Percentiles rank a stretch among this genome's conserved stretches.
Conservation (phyloP, 2,329 filamentous ascomycete species). For the Dactylellina haptotyla region DNA sequence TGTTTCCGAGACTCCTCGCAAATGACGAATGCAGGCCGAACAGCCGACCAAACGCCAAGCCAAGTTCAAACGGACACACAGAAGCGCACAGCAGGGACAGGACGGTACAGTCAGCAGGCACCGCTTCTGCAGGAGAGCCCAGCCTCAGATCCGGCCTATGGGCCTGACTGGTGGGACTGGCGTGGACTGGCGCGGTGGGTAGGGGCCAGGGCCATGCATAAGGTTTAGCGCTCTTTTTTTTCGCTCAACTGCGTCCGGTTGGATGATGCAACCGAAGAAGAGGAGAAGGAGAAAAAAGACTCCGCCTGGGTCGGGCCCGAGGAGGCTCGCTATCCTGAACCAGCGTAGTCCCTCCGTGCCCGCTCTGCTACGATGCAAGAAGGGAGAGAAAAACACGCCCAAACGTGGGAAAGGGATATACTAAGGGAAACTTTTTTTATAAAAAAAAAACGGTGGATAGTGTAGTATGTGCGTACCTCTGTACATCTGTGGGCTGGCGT, state of each 20-base stretch:
- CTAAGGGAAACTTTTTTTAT: neutral
- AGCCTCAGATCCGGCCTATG: neutral
- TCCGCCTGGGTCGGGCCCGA: conserved; percentile 33
- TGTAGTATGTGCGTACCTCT: too few species aligned
- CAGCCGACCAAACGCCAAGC: conserved; percentile 43
- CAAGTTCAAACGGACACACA: conserved; percentile 39
- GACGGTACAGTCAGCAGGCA: conserved; percentile 31
- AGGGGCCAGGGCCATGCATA: conserved; percentile 50
- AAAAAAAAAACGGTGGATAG: too few species aligned
- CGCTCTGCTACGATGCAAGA: conserved; percentile 13
- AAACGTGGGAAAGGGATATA: neutral
- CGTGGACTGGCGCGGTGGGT: conserved; percentile 20
- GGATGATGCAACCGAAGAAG: conserved; percentile 55
- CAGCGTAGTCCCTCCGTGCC: neutral
- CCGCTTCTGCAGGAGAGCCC: conserved; percentile 10
- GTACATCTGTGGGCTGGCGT: conserved; percentile 52
- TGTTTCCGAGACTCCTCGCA: conserved; percentile 20
- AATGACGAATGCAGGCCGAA: conserved; percentile 51
- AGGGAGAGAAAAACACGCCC: neutral
- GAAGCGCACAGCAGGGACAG: conserved; percentile 31
- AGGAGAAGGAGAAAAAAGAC: conserved; percentile 49
- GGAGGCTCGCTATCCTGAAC: conserved; percentile 21
- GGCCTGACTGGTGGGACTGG: conserved; percentile 15
- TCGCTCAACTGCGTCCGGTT: conserved; percentile 53
- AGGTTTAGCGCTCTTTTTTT: conserved; percentile 53